phyloP scores from a whole-genome alignment of 345 rosid genomes.

The Acer negundo region DNA sequence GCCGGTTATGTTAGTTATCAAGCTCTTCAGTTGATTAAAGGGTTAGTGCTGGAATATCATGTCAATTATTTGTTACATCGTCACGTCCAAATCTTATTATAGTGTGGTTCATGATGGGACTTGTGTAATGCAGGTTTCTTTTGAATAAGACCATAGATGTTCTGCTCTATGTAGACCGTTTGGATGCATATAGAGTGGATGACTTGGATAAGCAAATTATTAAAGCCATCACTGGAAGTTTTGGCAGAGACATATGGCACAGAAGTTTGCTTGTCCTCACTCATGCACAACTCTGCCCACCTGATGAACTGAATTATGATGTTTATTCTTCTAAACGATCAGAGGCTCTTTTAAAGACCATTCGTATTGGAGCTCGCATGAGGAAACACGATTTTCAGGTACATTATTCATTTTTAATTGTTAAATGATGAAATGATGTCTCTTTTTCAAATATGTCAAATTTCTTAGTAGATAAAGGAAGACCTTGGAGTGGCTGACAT shows the following conservation, averaged over 20 bases:
- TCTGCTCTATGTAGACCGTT: constrained; percentile 72
- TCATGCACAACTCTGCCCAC: constrained; percentile 85
- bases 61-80: background rate
- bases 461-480: background rate
- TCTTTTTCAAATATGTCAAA: background rate
- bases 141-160: constrained; percentile 77
- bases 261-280: constrained; percentile 78
- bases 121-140: constrained; percentile 55
- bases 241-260: constrained; percentile 81
- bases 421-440: background rate
- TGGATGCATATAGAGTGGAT: constrained; percentile 89
- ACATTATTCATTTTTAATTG: constrained; percentile 7
- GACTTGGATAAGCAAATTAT: constrained; percentile 82
- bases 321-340: constrained; percentile 66
- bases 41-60: constrained; percentile 36
- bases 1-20: constrained; percentile 86
- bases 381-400: constrained; percentile 65
- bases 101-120: constrained; percentile 8
- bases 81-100: background rate
- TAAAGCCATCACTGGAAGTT: constrained; percentile 62
- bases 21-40: constrained; percentile 73
- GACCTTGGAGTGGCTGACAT: background rate
- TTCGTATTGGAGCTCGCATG: constrained; percentile 56
- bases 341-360: constrained; percentile 64
- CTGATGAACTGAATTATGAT: constrained; percentile 70